Conservation (phyloP, 306 rosid species). For the Glycine latifolia region DNA sequence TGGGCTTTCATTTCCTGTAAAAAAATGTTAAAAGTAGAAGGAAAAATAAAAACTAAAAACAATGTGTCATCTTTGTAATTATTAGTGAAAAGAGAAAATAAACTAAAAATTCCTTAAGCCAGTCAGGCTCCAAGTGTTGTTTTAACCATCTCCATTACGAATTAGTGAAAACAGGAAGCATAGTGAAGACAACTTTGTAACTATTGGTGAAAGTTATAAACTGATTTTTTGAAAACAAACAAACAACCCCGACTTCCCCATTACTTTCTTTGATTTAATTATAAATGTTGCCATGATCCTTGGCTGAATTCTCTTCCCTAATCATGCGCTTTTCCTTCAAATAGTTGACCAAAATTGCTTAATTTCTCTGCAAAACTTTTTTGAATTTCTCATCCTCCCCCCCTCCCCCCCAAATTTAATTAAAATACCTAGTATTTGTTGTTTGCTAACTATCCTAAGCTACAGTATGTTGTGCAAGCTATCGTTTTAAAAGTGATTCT, state of each 20-base stretch:
- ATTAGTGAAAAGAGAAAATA: background rate
- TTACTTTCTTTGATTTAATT: background rate
- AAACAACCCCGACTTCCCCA: background rate
- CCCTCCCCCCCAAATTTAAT: background rate
- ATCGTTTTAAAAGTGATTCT: background rate
- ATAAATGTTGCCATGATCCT: slow-evolving; percentile 4
- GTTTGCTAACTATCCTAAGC: background rate
- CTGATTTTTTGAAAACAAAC: background rate
- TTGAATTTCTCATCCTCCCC: background rate
- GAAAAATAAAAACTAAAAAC: too few relatives aligned
- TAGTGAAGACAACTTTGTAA: background rate
- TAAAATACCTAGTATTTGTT: background rate
- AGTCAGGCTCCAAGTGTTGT: background rate
- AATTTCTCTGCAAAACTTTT: slow-evolving; percentile 3
- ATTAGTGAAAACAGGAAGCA: background rate
- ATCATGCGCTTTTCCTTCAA: background rate
- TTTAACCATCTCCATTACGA: background rate
- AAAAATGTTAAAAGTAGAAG: background rate
- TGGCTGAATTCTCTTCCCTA: background rate
- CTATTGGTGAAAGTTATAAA: background rate
- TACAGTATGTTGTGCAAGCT: background rate
- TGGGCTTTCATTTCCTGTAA: background rate
- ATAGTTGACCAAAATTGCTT: slow-evolving; percentile 9
- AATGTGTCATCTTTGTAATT: background rate
- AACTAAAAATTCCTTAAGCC: background rate